Evolutionary conservation across 768 basidiomycete genomes (phyloP).

Genomic region (Trametes villosa): DNA sequence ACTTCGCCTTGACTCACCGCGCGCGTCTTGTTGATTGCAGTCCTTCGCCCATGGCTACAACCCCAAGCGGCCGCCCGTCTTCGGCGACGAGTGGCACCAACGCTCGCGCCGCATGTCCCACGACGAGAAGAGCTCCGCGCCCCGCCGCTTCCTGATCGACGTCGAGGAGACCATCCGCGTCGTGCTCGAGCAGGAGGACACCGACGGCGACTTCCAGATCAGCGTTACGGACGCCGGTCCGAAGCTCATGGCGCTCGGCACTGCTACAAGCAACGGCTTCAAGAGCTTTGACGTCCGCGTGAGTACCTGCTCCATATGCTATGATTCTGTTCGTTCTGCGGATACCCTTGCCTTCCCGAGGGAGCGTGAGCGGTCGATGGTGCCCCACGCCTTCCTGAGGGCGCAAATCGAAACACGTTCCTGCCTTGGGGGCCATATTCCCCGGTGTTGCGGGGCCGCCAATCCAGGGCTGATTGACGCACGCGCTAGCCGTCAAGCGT

Average conservation of each 20-base stretch:
- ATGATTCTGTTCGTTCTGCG: not conserved
- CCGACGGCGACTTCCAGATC: conserved; percentile 96
- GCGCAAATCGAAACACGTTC: not conserved
- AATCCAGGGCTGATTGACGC: conserved; percentile 5
- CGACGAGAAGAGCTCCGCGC: conserved; percentile 84
- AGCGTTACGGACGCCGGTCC: conserved; percentile 96
- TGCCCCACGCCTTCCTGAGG: not conserved
- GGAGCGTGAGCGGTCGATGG: not conserved
- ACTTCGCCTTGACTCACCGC: conserved; percentile 1
- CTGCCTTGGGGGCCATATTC: not conserved
- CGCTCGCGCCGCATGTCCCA: conserved; percentile 86
- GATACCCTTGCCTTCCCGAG: no score
- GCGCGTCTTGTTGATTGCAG: conserved; percentile 21
- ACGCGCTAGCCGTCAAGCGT: conserved; percentile 14
- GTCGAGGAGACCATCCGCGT: conserved; percentile 98
- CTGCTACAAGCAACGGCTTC: conserved; percentile 96
- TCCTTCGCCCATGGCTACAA: conserved; percentile 46
- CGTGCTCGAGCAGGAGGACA: conserved; percentile 97
- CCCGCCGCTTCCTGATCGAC: conserved; percentile 92
- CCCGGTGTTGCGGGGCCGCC: conserved; percentile 8
- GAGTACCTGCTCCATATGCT: conserved; percentile 30
- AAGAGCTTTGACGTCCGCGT: conserved; percentile 96
- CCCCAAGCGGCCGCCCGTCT: conserved; percentile 69
- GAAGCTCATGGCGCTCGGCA: conserved; percentile 94
- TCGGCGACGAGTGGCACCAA: conserved; percentile 76